Percentiles rank a stretch among this genome's conserved stretches.
phyloP scores from a whole-genome alignment of 202 grass and related monocot genomes.

The Digitaria exilis region DNA sequence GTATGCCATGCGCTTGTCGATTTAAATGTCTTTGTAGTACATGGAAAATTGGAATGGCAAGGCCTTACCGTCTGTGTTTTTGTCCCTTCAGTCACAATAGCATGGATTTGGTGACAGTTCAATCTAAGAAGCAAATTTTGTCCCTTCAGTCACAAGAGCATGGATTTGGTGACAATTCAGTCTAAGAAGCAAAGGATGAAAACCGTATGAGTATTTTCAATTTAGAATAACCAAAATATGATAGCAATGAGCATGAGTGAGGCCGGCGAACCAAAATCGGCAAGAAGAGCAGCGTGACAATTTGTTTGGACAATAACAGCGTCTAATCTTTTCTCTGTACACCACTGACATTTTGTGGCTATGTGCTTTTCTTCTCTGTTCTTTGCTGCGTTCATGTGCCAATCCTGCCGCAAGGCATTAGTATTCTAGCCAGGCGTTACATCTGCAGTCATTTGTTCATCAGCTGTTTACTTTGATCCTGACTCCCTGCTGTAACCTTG shows the following conservation, averaged over 20 bases:
- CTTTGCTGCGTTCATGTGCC: not conserved
- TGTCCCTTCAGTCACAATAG: constrained; percentile 60
- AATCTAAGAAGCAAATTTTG: constrained; percentile 61
- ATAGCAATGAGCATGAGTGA: constrained; percentile 59
- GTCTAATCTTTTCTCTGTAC: constrained; percentile 2
- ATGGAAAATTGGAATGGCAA: not conserved
- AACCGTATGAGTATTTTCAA: not conserved
- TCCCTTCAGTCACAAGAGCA: constrained; percentile 63
- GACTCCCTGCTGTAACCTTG: not conserved
- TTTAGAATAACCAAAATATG: not conserved
- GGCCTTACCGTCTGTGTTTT: not conserved
- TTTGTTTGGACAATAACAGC: constrained; percentile 29
- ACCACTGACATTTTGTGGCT: not conserved
- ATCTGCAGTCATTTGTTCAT: not conserved
- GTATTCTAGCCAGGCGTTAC: too few species aligned
- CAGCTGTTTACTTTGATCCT: not conserved
- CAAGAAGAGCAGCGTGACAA: constrained; percentile 84
- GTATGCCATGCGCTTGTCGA: not conserved
- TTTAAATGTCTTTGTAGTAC: not conserved
- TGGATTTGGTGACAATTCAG: constrained; percentile 80
- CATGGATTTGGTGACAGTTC: constrained; percentile 78
- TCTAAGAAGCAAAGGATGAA: constrained; percentile 75
- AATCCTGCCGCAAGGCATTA: not conserved
- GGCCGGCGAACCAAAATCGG: constrained; percentile 65
- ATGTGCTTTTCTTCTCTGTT: not conserved